phyloP scores from a whole-genome alignment of 148 eudicot genomes.

The Persicaria maculosa region DNA sequence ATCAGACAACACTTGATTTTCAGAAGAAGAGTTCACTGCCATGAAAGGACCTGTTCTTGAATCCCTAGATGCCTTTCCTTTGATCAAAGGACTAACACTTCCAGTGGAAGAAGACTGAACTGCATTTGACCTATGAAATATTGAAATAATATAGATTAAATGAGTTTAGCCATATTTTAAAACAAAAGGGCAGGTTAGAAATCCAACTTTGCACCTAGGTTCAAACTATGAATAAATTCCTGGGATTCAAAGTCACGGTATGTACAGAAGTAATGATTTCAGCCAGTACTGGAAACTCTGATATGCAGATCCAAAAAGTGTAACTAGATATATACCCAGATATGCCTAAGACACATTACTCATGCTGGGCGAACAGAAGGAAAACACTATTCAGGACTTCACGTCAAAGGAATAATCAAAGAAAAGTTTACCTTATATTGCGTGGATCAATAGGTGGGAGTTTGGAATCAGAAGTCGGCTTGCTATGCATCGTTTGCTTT shows the following conservation, averaged over 20 bases:
- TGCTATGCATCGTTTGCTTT: constrained; percentile 26
- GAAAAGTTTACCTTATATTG: constrained; percentile 27
- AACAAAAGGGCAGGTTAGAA: neutral
- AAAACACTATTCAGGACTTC: neutral
- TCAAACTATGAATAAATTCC: neutral
- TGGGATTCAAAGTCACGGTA: neutral
- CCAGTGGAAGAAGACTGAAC: constrained; percentile 21
- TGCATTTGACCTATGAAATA: constrained; percentile 26
- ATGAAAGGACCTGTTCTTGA: constrained; percentile 31
- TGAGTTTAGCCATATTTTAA: neutral
- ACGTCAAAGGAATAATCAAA: constrained; percentile 2
- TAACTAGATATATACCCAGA: neutral
- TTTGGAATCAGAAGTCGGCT: constrained; percentile 28
- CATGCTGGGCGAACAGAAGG: neutral
- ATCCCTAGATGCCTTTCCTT: constrained; percentile 36
- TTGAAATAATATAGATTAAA: constrained; percentile 12
- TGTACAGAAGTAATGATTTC: neutral
- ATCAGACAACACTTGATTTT: constrained; percentile 27
- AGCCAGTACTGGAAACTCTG: neutral
- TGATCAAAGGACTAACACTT: constrained; percentile 24
- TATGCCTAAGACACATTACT: neutral
- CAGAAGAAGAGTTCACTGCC: constrained; percentile 27
- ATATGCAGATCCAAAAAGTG: neutral
- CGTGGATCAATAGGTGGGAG: constrained; percentile 29
- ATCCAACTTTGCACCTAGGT: neutral